These are phyloP conservation scores for Linderina pennispora DNA, from an alignment of 192 early-diverging fungal species.

Conservation along the genomic window DNA sequence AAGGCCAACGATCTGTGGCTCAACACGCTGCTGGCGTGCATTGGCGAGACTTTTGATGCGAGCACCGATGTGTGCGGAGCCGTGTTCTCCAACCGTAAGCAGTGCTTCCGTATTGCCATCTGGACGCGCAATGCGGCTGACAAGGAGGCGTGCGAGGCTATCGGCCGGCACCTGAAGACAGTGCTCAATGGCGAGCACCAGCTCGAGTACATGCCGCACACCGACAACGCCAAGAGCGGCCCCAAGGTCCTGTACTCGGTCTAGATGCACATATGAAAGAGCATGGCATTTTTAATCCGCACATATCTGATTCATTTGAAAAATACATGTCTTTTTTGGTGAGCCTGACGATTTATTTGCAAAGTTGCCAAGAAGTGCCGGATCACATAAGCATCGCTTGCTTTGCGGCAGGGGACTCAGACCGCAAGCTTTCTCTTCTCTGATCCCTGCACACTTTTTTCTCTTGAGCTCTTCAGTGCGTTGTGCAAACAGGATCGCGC, in stretches of 20 bases:
- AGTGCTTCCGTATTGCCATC: conserved; percentile 74
- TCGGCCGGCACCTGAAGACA: conserved; percentile 54
- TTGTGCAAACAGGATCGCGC: too few species aligned
- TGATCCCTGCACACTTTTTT: too few species aligned
- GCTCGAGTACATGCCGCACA: conserved; percentile 56
- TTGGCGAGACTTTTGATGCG: conserved; percentile 80
- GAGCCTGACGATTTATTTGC: too few species aligned
- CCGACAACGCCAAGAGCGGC: conserved; percentile 33
- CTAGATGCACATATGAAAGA: conserved; percentile 2
- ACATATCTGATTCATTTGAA: neutral
- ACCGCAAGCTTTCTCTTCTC: too few species aligned
- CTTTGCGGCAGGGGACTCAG: too few species aligned
- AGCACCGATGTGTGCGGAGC: conserved; percentile 81
- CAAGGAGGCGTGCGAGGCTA: conserved; percentile 29
- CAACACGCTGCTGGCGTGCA: conserved; percentile 75
- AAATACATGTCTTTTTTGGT: too few species aligned
- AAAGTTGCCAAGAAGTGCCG: too few species aligned
- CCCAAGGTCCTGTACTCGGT: conserved; percentile 22
- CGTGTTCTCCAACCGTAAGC: conserved; percentile 81
- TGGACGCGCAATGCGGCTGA: conserved; percentile 62
- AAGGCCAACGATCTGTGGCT: conserved; percentile 84
- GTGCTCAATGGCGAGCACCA: conserved; percentile 41
- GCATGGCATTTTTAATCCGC: neutral
- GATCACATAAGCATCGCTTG: too few species aligned
- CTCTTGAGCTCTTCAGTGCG: too few species aligned